Percentiles rank a stretch among this genome's conserved stretches.
phyloP scores from a whole-genome alignment of 345 rosid species.

The Eucalyptus cloeziana region DNA sequence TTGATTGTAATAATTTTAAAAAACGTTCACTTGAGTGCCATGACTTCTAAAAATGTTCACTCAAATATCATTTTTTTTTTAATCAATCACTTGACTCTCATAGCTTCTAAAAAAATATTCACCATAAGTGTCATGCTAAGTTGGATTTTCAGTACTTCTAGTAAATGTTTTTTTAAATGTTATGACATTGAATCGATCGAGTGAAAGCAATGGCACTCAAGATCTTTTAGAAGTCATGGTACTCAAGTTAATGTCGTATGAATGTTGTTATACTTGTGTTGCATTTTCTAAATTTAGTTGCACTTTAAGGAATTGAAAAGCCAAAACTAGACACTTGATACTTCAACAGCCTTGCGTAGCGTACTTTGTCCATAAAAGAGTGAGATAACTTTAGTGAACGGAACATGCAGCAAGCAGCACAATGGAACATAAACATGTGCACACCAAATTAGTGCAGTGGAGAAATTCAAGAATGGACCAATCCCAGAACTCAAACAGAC shows the following conservation, averaged over 20 bases:
- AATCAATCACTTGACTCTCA: background rate
- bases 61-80: background rate
- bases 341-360: background rate
- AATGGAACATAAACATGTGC: background rate
- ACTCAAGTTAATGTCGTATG: background rate
- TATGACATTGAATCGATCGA: background rate
- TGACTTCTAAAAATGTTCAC: background rate
- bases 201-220: background rate
- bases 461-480: background rate
- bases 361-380: background rate
- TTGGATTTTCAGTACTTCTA: background rate
- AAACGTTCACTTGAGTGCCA: background rate
- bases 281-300: background rate
- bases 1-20: no score
- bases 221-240: background rate
- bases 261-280: background rate
- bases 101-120: background rate
- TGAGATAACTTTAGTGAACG: background rate
- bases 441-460: background rate
- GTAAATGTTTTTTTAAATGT: background rate
- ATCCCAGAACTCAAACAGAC: background rate
- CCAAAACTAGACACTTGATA: background rate
- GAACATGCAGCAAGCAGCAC: background rate
- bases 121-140: background rate
- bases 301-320: background rate